phyloP scores from a whole-genome alignment of 805 yeast genomes.

The Lachancea lanzarotensis region DNA sequence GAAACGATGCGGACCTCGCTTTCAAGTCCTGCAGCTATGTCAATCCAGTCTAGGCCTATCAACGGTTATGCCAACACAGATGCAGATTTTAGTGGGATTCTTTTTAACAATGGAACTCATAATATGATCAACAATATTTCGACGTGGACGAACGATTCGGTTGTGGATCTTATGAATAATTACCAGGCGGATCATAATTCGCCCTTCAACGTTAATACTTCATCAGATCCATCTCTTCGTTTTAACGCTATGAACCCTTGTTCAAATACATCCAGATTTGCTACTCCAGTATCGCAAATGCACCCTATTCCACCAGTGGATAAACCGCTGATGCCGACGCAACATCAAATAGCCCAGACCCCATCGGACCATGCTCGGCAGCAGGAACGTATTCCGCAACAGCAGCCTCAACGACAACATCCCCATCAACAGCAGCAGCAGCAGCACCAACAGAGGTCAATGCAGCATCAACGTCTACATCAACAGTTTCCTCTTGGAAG shows the following conservation, averaged over 20 bases:
- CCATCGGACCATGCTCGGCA: not conserved
- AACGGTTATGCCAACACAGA: not conserved
- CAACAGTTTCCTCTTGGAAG: not conserved
- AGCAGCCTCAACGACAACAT: not conserved
- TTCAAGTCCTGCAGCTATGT: not conserved
- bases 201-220: not conserved
- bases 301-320: not conserved
- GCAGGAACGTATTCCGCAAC: not conserved
- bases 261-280: not conserved
- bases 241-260: not conserved
- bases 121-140: conserved; percentile 57
- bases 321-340: not conserved
- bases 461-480: not conserved
- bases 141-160: conserved; percentile 44
- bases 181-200: not conserved
- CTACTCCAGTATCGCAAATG: not conserved
- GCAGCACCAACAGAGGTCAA: not conserved
- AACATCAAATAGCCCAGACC: not conserved
- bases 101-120: conserved; percentile 39
- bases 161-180: conserved; percentile 16
- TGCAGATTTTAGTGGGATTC: conserved; percentile 15
- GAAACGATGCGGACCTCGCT: not conserved
- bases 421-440: conserved; percentile 1
- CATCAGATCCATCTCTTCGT: not conserved
- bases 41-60: not conserved